Evolutionary conservation across 2,329 filamentous ascomycete genomes (phyloP), one percentile per base, ranked within the genome.

Genomic region (Aspergillus jensenii): DNA sequence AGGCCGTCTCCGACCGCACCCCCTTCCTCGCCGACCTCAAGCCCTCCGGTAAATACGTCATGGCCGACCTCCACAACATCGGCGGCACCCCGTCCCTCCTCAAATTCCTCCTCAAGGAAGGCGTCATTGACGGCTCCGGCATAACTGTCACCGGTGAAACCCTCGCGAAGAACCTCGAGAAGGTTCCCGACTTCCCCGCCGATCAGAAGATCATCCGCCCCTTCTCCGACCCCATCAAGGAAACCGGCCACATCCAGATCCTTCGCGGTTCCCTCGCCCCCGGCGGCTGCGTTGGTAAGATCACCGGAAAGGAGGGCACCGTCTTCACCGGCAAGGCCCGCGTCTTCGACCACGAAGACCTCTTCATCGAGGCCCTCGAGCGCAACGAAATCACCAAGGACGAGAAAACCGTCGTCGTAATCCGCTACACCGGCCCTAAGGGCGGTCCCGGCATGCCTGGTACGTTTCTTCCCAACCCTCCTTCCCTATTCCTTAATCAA

Each of bases 1-100:
- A 95, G 78, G 79, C 83, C 66, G 89, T 93, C 50, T 91, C 89
- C 0, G 87, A 95, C 78, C 84, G 87, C 49, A 91, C 84, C 17
- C 90, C 90, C 21, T 89, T 92, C 81, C 82, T 95, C 23, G 90
- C 90, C 8, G 90, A 95, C 71, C 80, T 95, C 43, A 93, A 93
- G 80, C 90, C 90, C 2, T 91, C 89, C 5, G 84, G 84, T 55
- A 85, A 85, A 70, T 85, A 84, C 59, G 84, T 86, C 49, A 85
- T 86, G 80, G 78, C 81, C 37, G 84, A 86, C 65, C 74, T 86
- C 43, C 77, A 81, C 70, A 72, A 75, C 23, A 82, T 86, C 56
- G 84, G 84, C 48, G 84, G 84, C 44, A 86, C 83, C 4, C 84
- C 84, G 0, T 72, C 82, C 25, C 74, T 86, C 23, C 76, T 86